Evolutionary conservation across 2,329 filamentous ascomycete genomes (phyloP).

Genomic region (Sclerotinia trifoliorum): DNA sequence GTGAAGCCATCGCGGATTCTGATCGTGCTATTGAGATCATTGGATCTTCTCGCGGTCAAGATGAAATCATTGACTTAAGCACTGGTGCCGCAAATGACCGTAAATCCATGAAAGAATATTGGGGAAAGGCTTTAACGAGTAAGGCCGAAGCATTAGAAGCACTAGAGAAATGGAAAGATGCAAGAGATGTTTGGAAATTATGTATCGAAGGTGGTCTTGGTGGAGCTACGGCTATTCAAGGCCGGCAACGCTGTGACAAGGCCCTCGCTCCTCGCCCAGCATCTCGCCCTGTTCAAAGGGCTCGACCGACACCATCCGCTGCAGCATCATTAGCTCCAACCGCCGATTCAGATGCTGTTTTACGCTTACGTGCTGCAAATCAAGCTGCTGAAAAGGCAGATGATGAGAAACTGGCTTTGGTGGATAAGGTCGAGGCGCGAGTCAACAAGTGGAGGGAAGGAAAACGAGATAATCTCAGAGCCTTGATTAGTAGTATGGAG

Average conservation of each 20-base stretch:
- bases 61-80: slow-evolving; percentile 72
- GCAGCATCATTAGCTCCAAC: slow-evolving; percentile 44
- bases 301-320: slow-evolving; percentile 45
- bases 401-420: slow-evolving; percentile 87
- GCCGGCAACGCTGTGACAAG: slow-evolving; percentile 84
- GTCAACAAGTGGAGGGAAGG: slow-evolving; percentile 82
- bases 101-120: slow-evolving; percentile 91
- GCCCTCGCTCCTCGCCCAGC: slow-evolving; percentile 68
- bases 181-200: slow-evolving; percentile 73
- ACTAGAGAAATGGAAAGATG: slow-evolving; percentile 90
- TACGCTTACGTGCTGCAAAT: slow-evolving; percentile 78
- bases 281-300: slow-evolving; percentile 45
- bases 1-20: slow-evolving; percentile 80
- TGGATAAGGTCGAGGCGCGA: slow-evolving; percentile 79
- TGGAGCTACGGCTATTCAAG: slow-evolving; percentile 79
- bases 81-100: slow-evolving; percentile 56
- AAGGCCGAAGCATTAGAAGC: slow-evolving; percentile 96
- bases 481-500: slow-evolving; percentile 82
- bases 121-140: slow-evolving; percentile 86
- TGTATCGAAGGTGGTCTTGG: slow-evolving; percentile 84
- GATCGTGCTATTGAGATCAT: slow-evolving; percentile 79
- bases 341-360: slow-evolving; percentile 71
- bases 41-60: slow-evolving; percentile 73
- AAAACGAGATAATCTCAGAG: slow-evolving; percentile 88
- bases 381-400: slow-evolving; percentile 81